A percentile compares a stretch with the other conserved stretches of the same genome.
These are phyloP conservation scores for Saccharomycopsis babjevae DNA, from an alignment of 805 yeast genomes.

Conservation along the genomic window DNA sequence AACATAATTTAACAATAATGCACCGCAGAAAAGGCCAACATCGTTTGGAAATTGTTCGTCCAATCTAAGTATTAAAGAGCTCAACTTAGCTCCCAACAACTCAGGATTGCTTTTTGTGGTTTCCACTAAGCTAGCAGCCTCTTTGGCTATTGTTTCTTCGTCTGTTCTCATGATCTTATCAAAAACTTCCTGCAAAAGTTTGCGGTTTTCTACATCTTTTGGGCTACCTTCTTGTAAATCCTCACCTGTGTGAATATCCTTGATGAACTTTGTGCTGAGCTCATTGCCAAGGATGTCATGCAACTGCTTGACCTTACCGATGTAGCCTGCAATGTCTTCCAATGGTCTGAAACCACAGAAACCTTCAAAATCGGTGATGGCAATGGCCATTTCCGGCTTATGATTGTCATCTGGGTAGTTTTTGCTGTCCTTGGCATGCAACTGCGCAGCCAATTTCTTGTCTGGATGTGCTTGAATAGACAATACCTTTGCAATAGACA, in stretches of 20 bases:
- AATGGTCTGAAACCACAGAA: constrained; percentile 97
- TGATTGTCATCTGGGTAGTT: constrained; percentile 97
- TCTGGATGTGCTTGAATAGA: constrained; percentile 98
- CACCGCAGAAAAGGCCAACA: constrained; percentile 93
- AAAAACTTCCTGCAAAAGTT: constrained; percentile 64
- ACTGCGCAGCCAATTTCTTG: constrained; percentile 64
- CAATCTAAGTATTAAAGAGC: constrained; percentile 65
- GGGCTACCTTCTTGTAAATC: constrained; percentile 37
- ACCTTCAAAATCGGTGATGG: constrained; percentile 91
- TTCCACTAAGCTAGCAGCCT: constrained; percentile 55
- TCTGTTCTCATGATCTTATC: constrained; percentile 74
- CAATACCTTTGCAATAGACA: constrained; percentile 85
- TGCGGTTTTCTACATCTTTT: constrained; percentile 48
- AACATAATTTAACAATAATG: constrained; percentile 84
- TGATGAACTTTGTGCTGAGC: constrained; percentile 41
- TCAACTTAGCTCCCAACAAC: constrained; percentile 43
- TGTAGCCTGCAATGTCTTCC: constrained; percentile 57
- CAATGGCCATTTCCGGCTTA: constrained; percentile 99
- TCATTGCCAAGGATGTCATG: constrained; percentile 46
- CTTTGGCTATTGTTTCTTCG: constrained; percentile 43
- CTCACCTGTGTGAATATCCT: constrained; percentile 29
- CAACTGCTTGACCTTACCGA: constrained; percentile 71
- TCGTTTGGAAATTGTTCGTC: constrained; percentile 87
- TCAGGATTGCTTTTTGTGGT: constrained; percentile 53
- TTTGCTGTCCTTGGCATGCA: constrained; percentile 76